These are phyloP conservation scores for Sugiyamaella neomexicana DNA, from an alignment of 1,139 yeast genomes.

Conservation along the genomic window DNA sequence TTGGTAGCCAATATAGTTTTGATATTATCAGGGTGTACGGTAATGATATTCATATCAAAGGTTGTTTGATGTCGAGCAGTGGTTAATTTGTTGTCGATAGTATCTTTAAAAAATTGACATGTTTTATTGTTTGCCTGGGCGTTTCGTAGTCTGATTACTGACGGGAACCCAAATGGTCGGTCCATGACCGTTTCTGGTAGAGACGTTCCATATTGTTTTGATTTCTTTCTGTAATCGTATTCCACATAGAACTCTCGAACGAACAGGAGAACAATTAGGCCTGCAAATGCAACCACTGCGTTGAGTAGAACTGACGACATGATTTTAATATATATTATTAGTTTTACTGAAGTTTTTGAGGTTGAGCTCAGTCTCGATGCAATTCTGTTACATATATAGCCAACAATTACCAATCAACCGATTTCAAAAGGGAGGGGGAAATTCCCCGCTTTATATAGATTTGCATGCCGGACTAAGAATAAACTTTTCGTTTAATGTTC, in stretches of 20 bases:
- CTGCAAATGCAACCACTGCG: not conserved
- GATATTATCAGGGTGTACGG: conserved; percentile 51
- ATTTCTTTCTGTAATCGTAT: conserved; percentile 14
- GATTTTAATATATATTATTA: no score
- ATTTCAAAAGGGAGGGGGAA: no score
- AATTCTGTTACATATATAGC: not conserved
- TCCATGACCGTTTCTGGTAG: conserved; percentile 16
- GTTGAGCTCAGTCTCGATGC: not conserved
- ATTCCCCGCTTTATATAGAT: not conserved
- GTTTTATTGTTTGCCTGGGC: conserved; percentile 23
- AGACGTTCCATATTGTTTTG: conserved; percentile 18
- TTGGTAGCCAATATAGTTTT: conserved; percentile 41
- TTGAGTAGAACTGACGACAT: not conserved
- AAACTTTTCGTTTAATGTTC: no score
- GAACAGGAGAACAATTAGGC: conserved; percentile 9
- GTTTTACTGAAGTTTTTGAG: not conserved
- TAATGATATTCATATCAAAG: conserved; percentile 33
- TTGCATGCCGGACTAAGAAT: not conserved
- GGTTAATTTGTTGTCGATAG: conserved; percentile 7
- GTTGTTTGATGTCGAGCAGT: conserved; percentile 16
- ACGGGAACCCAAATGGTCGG: conserved; percentile 28
- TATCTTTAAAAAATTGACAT: conserved; percentile 20
- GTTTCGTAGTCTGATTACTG: conserved; percentile 15
- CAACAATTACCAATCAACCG: no score
- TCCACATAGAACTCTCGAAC: conserved; percentile 13